A percentile compares a stretch with the other conserved stretches of the same genome.
These are phyloP conservation scores for Neurospora sp. DNA, from an alignment of 495 filamentous ascomycete species.

Conservation along the genomic window DNA sequence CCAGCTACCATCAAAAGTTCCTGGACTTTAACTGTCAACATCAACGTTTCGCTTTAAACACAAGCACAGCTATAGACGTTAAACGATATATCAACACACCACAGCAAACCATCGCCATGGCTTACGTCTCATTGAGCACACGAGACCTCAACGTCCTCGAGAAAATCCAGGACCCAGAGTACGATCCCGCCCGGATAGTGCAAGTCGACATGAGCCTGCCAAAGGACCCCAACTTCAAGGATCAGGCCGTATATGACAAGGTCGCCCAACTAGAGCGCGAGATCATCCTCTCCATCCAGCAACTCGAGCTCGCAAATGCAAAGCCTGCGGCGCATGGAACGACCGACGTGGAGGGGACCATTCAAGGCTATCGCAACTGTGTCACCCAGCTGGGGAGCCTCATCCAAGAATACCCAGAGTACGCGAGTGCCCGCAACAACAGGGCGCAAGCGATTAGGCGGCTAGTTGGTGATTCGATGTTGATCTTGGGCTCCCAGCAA, in stretches of 20 bases:
- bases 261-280: slow-evolving; percentile 32
- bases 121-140: slow-evolving; percentile 45
- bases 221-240: slow-evolving; percentile 46
- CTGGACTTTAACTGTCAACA: background rate
- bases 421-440: slow-evolving; percentile 69
- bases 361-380: slow-evolving; percentile 29
- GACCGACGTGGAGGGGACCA: slow-evolving; percentile 11
- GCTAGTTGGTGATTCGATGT: slow-evolving; percentile 41
- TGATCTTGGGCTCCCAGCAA: slow-evolving; percentile 19
- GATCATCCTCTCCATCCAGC: slow-evolving; percentile 40
- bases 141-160: slow-evolving; percentile 65
- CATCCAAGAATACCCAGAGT: slow-evolving; percentile 48
- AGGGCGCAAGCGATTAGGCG: slow-evolving; percentile 61
- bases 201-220: slow-evolving; percentile 49
- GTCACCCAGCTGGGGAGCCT: slow-evolving; percentile 41
- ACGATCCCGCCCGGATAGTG: slow-evolving; percentile 43
- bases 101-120: slow-evolving; percentile 26
- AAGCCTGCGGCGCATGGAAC: slow-evolving; percentile 19
- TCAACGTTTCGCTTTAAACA: background rate
- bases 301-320: slow-evolving; percentile 38
- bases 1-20: background rate
- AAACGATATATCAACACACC: background rate
- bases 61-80: background rate
- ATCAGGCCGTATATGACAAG: slow-evolving; percentile 26
- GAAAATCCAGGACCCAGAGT: slow-evolving; percentile 73